These are phyloP conservation scores for Macroventuria anomochaeta DNA, from an alignment of 2,329 filamentous ascomycete species.

Conservation along the genomic window DNA sequence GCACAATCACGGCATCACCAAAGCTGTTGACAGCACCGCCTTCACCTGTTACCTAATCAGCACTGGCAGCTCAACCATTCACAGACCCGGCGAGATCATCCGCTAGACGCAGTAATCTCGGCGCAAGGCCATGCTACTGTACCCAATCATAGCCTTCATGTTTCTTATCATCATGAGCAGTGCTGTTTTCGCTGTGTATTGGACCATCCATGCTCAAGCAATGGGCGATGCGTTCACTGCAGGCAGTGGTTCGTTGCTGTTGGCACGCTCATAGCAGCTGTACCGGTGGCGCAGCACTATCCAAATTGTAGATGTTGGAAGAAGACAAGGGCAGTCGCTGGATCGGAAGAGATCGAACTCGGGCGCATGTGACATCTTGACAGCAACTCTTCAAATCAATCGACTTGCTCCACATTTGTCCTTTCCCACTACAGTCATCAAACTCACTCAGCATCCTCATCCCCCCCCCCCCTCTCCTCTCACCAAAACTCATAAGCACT, in stretches of 20 bases:
- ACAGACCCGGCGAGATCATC: too few species aligned
- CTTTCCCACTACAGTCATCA: neutral
- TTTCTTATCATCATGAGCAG: neutral
- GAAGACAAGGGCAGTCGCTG: neutral
- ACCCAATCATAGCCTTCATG: neutral
- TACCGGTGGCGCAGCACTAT: neutral
- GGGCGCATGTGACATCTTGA: too few species aligned
- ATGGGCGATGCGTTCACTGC: neutral
- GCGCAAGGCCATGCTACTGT: neutral
- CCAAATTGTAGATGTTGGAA: neutral
- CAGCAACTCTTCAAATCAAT: too few species aligned
- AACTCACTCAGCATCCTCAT: neutral
- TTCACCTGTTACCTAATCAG: too few species aligned
- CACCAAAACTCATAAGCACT: neutral
- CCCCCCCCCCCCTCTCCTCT: neutral
- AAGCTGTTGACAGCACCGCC: too few species aligned
- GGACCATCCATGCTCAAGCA: neutral
- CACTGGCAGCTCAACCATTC: too few species aligned
- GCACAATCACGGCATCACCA: too few species aligned
- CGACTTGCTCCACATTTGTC: too few species aligned
- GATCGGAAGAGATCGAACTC: neutral
- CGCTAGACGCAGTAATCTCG: too few species aligned
- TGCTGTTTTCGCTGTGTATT: neutral
- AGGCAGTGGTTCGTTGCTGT: neutral
- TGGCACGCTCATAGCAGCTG: neutral